Evolutionary conservation across 345 rosid genomes (phyloP).

Genomic region (Eucalyptus cladocalyx): DNA sequence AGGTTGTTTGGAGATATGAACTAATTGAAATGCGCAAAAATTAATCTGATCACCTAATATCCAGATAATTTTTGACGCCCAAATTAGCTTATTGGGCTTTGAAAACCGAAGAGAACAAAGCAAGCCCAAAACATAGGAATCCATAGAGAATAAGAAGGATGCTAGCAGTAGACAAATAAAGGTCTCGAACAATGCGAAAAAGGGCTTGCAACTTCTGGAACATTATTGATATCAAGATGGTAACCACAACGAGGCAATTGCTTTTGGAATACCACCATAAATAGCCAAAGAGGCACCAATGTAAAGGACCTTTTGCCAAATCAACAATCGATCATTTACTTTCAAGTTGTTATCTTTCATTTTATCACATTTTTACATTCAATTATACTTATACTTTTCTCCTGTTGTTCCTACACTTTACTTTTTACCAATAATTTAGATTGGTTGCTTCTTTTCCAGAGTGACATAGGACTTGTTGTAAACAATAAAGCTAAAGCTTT

Average conservation of each 20-base stretch:
- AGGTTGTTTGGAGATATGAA: not conserved
- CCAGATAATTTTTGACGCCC: no score
- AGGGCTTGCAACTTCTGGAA: not conserved
- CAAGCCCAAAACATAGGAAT: no score
- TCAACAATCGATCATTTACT: not conserved
- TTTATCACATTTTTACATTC: not conserved
- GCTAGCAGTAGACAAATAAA: no score
- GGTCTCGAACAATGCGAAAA: no score
- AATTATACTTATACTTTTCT: not conserved
- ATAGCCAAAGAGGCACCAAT: not conserved
- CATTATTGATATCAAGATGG: not conserved
- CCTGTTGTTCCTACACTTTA: not conserved
- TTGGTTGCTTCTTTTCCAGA: no score
- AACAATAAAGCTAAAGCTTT: no score
- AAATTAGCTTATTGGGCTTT: not conserved
- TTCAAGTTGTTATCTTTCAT: not conserved
- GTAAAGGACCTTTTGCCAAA: not conserved
- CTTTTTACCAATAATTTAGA: no score
- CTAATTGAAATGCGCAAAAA: not conserved
- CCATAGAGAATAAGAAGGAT: no score
- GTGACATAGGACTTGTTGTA: fast-evolving
- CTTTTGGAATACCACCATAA: not conserved
- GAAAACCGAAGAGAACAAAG: no score
- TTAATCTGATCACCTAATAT: no score
- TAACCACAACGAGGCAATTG: not conserved